phyloP scores from a whole-genome alignment of 352 stramenopile species.

The Pseudoperonospora humuli region DNA sequence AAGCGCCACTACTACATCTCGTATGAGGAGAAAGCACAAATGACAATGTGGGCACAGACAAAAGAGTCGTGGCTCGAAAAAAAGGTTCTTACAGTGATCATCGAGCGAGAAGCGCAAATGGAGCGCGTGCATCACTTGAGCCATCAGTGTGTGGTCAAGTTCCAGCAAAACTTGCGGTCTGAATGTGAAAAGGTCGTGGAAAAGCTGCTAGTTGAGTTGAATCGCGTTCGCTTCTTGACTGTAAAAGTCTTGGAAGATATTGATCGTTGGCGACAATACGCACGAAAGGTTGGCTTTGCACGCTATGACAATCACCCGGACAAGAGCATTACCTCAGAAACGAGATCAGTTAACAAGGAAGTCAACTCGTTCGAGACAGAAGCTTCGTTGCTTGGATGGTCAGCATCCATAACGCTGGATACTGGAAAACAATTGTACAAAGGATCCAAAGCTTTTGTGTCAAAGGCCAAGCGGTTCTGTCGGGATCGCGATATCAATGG shows the following conservation, averaged over 20 bases:
- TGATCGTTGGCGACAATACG: conserved; percentile 47
- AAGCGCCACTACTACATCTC: conserved; percentile 77
- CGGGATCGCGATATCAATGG: conserved; percentile 45
- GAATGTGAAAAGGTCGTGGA: conserved; percentile 32
- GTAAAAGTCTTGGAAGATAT: conserved; percentile 68
- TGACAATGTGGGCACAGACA: conserved; percentile 53
- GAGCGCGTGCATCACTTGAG: conserved; percentile 27
- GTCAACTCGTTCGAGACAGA: conserved; percentile 7
- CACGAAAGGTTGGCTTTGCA: conserved; percentile 42
- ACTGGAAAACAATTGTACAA: conserved; percentile 63
- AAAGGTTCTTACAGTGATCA: conserved; percentile 42
- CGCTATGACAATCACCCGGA: conserved; percentile 21
- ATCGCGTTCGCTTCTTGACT: conserved; percentile 48
- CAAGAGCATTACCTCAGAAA: neutral
- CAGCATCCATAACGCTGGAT: conserved; percentile 53
- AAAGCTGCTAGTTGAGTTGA: conserved; percentile 44
- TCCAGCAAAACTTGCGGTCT: conserved; percentile 46
- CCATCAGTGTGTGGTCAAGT: conserved; percentile 52
- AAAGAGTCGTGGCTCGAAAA: conserved; percentile 65
- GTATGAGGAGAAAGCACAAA: conserved; percentile 40
- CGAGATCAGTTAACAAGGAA: neutral
- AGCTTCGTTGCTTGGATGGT: conserved; percentile 44
- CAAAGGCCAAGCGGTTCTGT: conserved; percentile 66
- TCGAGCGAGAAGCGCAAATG: conserved; percentile 55
- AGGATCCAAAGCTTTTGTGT: conserved; percentile 59